Evolutionary conservation across 805 yeast species (phyloP).

Genomic region (Starmera pachycereana): DNA sequence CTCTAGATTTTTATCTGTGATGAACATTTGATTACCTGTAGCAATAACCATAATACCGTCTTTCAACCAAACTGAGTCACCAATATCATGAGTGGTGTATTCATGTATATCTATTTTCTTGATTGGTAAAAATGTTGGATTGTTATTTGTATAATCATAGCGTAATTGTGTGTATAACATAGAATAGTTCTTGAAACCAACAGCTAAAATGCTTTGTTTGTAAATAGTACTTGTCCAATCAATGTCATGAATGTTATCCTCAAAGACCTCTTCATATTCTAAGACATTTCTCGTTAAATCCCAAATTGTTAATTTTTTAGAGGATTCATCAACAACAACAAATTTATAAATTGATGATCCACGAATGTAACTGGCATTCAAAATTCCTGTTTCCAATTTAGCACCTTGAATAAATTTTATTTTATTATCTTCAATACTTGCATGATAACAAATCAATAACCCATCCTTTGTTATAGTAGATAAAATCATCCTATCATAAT

Average conservation of each 20-base stretch:
- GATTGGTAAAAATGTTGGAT: constrained; percentile 70
- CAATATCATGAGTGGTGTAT: constrained; percentile 72
- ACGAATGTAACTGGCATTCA: constrained; percentile 41
- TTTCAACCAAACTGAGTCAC: constrained; percentile 81
- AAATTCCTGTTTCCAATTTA: constrained; percentile 45
- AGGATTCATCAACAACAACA: constrained; percentile 55
- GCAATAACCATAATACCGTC: constrained; percentile 76
- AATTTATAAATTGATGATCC: constrained; percentile 72
- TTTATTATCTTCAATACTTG: constrained; percentile 18
- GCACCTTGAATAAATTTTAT: constrained; percentile 45
- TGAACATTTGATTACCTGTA: constrained; percentile 80
- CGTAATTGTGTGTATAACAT: constrained; percentile 71
- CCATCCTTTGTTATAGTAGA: constrained; percentile 50
- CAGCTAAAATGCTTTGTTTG: constrained; percentile 64
- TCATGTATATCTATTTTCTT: constrained; percentile 60
- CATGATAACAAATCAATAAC: constrained; percentile 36
- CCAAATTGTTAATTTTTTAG: constrained; percentile 60
- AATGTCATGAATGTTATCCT: constrained; percentile 46
- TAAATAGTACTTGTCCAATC: constrained; percentile 77
- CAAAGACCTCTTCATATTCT: constrained; percentile 42
- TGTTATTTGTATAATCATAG: constrained; percentile 76
- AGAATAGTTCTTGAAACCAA: constrained; percentile 61
- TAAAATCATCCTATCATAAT: constrained; percentile 33
- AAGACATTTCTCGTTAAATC: constrained; percentile 57
- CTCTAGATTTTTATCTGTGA: constrained; percentile 64